These are phyloP conservation scores for Coemansia asiatica DNA, from an alignment of 192 early-diverging fungal species.

Conservation along the genomic window DNA sequence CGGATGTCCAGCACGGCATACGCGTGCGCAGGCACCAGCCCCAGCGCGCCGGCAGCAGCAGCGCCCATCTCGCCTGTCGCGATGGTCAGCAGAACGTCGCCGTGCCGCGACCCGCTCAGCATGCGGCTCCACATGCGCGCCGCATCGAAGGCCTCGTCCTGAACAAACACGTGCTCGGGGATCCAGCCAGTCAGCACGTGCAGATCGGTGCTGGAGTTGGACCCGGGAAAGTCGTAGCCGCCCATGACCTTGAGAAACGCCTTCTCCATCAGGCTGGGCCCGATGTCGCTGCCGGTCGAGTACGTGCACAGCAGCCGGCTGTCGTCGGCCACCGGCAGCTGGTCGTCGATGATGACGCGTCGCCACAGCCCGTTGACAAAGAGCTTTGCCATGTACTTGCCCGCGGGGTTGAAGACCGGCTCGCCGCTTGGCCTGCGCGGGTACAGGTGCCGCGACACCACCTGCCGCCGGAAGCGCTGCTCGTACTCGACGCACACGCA, in stretches of 20 bases:
- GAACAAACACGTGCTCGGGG: slow-evolving; percentile 86
- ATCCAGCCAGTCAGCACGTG: slow-evolving; percentile 92
- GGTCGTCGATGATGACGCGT: slow-evolving; percentile 85
- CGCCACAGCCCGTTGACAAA: slow-evolving; percentile 83
- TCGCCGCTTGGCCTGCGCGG: slow-evolving; percentile 71
- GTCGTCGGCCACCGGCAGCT: slow-evolving; percentile 70
- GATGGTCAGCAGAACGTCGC: slow-evolving; percentile 77
- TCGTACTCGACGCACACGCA: slow-evolving; percentile 85
- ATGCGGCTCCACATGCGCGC: slow-evolving; percentile 76
- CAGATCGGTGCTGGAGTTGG: slow-evolving; percentile 90
- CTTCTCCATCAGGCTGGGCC: slow-evolving; percentile 82
- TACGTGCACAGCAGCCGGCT: slow-evolving; percentile 87
- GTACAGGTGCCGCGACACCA: slow-evolving; percentile 84
- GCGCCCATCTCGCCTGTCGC: slow-evolving; percentile 78
- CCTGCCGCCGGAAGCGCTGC: slow-evolving; percentile 66
- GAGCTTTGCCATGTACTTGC: slow-evolving; percentile 87
- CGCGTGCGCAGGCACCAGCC: slow-evolving; percentile 85
- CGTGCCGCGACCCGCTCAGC: slow-evolving; percentile 63
- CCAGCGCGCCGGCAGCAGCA: slow-evolving; percentile 63
- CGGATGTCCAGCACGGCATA: slow-evolving; percentile 78
- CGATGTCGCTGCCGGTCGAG: slow-evolving; percentile 59
- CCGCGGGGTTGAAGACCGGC: slow-evolving; percentile 81
- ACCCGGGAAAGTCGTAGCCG: slow-evolving; percentile 93
- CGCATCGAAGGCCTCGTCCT: slow-evolving; percentile 62
- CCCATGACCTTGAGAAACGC: slow-evolving; percentile 96